Conservation (phyloP, 441 rosid species). For the Erodium texanum region DNA sequence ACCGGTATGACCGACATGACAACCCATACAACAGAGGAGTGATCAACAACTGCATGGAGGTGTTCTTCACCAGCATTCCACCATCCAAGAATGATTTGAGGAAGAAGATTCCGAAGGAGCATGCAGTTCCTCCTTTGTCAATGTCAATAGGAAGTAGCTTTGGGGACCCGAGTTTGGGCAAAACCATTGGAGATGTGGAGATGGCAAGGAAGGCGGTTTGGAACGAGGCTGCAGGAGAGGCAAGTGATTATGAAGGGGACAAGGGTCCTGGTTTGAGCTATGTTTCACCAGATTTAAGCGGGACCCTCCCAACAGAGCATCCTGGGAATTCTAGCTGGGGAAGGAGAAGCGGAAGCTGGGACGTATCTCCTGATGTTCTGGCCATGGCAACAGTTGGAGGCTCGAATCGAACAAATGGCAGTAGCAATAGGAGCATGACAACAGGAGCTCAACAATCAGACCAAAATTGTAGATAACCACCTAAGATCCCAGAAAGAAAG, state of each 20-base stretch:
- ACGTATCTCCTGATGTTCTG: conserved; percentile 86
- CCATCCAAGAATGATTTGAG: conserved; percentile 49
- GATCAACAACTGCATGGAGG: conserved; percentile 50
- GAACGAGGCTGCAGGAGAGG: conserved; percentile 54
- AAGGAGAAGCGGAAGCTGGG: conserved; percentile 97
- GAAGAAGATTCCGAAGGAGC: conserved; percentile 50
- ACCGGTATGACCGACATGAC: conserved; percentile 56
- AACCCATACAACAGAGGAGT: conserved; percentile 79
- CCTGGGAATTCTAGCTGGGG: conserved; percentile 92
- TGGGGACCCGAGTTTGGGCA: conserved; percentile 86
- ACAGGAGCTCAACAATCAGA: conserved; percentile 3
- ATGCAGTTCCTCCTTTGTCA: conserved; percentile 30
- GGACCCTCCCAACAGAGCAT: conserved; percentile 29
- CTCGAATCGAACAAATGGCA: conserved; percentile 47
- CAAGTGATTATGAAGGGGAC: conserved; percentile 46
- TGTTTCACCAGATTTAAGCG: conserved; percentile 61
- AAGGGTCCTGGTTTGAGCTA: conserved; percentile 72
- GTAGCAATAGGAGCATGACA: conserved; percentile 49
- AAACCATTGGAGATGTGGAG: conserved; percentile 66
- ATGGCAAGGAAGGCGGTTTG: conserved; percentile 83
- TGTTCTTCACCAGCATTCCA: conserved; percentile 29
- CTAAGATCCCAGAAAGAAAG: background rate
- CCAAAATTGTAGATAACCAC: background rate
- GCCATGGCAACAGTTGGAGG: conserved; percentile 87
- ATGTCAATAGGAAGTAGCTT: conserved; percentile 49